phyloP scores from a whole-genome alignment of 805 yeast genomes.

The Ogataea glucozyma region DNA sequence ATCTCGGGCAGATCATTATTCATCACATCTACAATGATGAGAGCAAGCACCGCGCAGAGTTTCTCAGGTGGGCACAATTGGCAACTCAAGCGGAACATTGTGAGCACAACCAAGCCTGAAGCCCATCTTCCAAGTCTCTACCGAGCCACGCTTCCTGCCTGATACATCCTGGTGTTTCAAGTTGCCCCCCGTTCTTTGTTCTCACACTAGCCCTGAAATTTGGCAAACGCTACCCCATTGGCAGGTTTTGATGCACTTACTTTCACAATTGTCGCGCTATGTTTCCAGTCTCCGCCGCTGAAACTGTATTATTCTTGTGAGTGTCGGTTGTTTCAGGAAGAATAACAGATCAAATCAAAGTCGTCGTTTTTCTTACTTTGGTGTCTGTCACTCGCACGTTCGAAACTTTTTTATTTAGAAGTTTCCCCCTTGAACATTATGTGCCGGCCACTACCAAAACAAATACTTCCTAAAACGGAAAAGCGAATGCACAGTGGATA shows the following conservation, averaged over 20 bases:
- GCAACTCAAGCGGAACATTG: too few relatives aligned
- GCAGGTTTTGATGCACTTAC: not conserved
- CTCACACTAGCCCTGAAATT: not conserved
- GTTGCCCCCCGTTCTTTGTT: conserved; percentile 1
- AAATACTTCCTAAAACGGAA: conserved; percentile 3
- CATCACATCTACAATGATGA: too few relatives aligned
- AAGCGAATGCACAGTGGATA: conserved; percentile 8
- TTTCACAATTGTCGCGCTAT: too few relatives aligned
- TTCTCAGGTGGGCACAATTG: too few relatives aligned
- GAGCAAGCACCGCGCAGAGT: too few relatives aligned
- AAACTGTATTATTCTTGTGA: not conserved
- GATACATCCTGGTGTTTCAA: not conserved
- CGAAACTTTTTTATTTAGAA: too few relatives aligned
- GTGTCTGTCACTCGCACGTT: too few relatives aligned
- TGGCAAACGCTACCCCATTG: too few relatives aligned
- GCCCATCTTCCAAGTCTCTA: not conserved
- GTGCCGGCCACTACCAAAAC: conserved; percentile 6
- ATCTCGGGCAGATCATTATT: not conserved
- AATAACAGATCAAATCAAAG: too few relatives aligned
- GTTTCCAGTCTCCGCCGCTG: not conserved
- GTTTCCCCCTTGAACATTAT: not conserved
- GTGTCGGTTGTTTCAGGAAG: too few relatives aligned
- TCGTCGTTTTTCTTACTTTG: too few relatives aligned
- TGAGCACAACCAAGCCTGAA: too few relatives aligned
- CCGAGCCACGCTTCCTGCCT: not conserved